Evolutionary conservation across 2,329 filamentous ascomycete species (phyloP), one percentile per base, ranked within the genome.

Genomic region (Raffaelea arxii): DNA sequence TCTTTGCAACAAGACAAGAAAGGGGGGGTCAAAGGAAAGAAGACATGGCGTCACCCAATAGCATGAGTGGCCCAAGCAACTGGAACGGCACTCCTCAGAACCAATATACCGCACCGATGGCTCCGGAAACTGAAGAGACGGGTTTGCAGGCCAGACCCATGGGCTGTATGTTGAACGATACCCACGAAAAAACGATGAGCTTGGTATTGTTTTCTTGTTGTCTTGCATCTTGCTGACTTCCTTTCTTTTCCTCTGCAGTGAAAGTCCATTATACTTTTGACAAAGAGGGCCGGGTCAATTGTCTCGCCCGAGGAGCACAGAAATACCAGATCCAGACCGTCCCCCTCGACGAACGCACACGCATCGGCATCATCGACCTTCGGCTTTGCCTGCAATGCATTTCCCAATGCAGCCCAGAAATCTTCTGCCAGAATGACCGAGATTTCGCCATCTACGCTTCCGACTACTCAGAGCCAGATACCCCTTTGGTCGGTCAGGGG

Each of bases 181-280:
- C n/a, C n/a, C n/a, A n/a, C n/a, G n/a, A n/a, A n/a, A n/a, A n/a
- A n/a, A n/a, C n/a, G n/a, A n/a, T n/a, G n/a, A n/a, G n/a, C 23
- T 39, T 55, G 22, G 18, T 24, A 25, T 6, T 22, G 30, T 11
- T 25, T 14, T 14, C 19, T 14, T 12, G 3, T 36, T 41, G 19
- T 19, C 30, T 43, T 39, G 25, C 21, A 3, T 38, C 16, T 23
- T 6, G 19, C 32, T 23, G n/a, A 30, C 43, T 35, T n/a, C 49
- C 53, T 54, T 48, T 54, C 43, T 30, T 49, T 22, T 45, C 52
- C 51, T 37, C 32, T 54, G 37, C 64, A 94, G 90, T 97, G 65
- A 97, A 97, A 74, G 85, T 97, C 43, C 82, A 94, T 51, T 98
- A 97, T 67, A 95, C 89, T 25, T 96, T 97, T 67, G 90, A 97